Conservation (phyloP, 2,329 filamentous ascomycete genomes). For the Gnomoniopsis smithogilvyi region DNA sequence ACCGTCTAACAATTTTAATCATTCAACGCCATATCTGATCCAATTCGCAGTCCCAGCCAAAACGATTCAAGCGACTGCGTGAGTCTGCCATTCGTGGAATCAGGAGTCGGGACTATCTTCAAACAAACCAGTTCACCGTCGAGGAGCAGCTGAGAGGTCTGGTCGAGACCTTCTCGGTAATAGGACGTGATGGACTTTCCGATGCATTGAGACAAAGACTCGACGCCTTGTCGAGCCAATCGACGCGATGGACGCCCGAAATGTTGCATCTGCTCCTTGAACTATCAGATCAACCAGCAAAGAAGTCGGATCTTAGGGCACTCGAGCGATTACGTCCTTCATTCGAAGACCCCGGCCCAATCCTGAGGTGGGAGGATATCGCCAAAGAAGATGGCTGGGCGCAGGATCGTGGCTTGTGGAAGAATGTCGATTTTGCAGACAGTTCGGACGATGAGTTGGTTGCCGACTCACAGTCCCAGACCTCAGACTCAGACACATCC, state of each 20-base stretch:
- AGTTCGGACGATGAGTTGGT: slow-evolving; percentile 60
- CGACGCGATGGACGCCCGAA: slow-evolving; percentile 72
- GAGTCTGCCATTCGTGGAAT: slow-evolving; percentile 50
- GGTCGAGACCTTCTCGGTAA: slow-evolving; percentile 81
- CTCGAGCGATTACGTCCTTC: slow-evolving; percentile 53
- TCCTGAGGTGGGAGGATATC: slow-evolving; percentile 76
- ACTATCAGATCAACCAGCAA: slow-evolving; percentile 75
- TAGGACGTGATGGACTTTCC: slow-evolving; percentile 75
- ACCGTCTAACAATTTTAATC: slow-evolving; percentile 1
- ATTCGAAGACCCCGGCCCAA: slow-evolving; percentile 39
- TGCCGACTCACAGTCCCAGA: slow-evolving; percentile 33
- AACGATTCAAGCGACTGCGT: slow-evolving; percentile 40
- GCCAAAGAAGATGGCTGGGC: slow-evolving; percentile 72
- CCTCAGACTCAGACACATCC: slow-evolving; percentile 24
- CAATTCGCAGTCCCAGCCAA: slow-evolving; percentile 27
- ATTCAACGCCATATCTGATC: not conserved
- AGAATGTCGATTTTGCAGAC: slow-evolving; percentile 63
- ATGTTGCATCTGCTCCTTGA: slow-evolving; percentile 74
- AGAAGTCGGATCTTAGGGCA: slow-evolving; percentile 63
- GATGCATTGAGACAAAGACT: slow-evolving; percentile 56
- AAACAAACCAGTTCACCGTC: slow-evolving; percentile 76
- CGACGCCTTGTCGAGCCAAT: slow-evolving; percentile 24
- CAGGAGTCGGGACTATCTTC: slow-evolving; percentile 53
- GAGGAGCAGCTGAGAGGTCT: slow-evolving; percentile 64
- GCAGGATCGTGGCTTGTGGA: slow-evolving; percentile 66